Percentiles rank a stretch among this genome's conserved stretches.
Conservation (phyloP, 2,329 filamentous ascomycete species). For the Clonostachys sp. region DNA sequence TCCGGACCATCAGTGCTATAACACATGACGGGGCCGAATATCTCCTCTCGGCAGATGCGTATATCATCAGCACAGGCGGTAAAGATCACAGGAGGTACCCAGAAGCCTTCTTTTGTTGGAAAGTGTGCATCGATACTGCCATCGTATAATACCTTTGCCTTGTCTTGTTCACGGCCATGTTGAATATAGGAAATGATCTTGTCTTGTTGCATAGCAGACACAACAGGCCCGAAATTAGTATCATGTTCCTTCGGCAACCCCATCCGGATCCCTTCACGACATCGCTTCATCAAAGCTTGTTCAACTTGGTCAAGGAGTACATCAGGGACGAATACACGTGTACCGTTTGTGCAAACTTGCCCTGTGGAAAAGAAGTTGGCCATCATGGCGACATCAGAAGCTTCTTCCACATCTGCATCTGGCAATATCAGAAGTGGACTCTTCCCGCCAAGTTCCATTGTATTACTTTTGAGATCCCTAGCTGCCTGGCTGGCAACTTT, state of each 20-base stretch:
- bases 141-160: constrained; percentile 69
- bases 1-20: constrained; percentile 45
- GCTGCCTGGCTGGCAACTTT: constrained; percentile 76
- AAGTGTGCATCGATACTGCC: constrained; percentile 53
- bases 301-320: constrained; percentile 66
- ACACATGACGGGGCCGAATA: constrained; percentile 84
- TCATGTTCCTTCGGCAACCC: constrained; percentile 66
- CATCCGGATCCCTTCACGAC: constrained; percentile 64
- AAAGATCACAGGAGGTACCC: constrained; percentile 81
- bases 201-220: constrained; percentile 67
- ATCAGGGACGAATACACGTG: constrained; percentile 75
- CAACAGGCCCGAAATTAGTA: constrained; percentile 83
- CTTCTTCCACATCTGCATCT: constrained; percentile 71
- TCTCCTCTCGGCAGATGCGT: constrained; percentile 77
- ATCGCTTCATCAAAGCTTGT: constrained; percentile 47
- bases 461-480: constrained; percentile 81
- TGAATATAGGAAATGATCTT: constrained; percentile 77
- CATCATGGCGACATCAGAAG: constrained; percentile 89
- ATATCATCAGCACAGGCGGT: constrained; percentile 81
- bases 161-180: constrained; percentile 69
- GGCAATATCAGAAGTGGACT: constrained; percentile 76
- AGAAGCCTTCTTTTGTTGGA: constrained; percentile 62
- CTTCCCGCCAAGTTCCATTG: constrained; percentile 89
- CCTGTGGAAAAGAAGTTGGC: constrained; percentile 90
- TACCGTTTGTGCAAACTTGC: constrained; percentile 91